Percentiles rank a stretch among this genome's conserved stretches.
Conservation (phyloP, 148 eudicot species). For the Drosera capensis region DNA sequence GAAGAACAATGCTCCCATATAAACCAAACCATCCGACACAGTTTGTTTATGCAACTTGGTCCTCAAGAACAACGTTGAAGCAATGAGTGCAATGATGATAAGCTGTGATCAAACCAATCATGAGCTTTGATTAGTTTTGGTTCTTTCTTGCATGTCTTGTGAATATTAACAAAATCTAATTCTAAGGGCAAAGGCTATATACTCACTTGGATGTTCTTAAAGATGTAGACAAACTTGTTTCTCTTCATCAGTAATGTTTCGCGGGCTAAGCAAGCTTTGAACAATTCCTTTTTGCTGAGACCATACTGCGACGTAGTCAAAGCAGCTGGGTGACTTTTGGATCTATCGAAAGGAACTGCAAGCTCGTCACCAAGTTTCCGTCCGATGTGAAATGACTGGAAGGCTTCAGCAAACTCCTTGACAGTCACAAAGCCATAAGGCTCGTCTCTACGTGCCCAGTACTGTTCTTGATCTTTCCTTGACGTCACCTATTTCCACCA, state of each 20-base stretch:
- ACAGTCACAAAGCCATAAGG: background rate
- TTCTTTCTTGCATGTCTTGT: no score
- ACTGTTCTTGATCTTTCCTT: slow-evolving; percentile 8
- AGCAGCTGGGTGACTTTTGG: slow-evolving; percentile 3
- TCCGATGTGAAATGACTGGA: slow-evolving; percentile 3
- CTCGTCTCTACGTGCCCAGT: slow-evolving; percentile 3
- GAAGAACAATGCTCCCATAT: slow-evolving; percentile 16
- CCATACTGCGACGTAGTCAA: slow-evolving; percentile 4
- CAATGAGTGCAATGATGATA: slow-evolving; percentile 5
- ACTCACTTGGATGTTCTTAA: slow-evolving; percentile 11
- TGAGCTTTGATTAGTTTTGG: background rate
- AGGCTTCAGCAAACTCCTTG: slow-evolving; percentile 4
- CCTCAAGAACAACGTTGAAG: slow-evolving; percentile 14
- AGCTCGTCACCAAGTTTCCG: background rate
- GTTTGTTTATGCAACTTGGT: slow-evolving; percentile 9
- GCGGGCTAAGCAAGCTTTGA: slow-evolving; percentile 7
- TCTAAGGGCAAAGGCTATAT: background rate
- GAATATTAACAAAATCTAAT: no score
- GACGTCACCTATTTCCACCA: slow-evolving; percentile 3
- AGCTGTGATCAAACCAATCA: slow-evolving; percentile 5
- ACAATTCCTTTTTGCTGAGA: background rate
- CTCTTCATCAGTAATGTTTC: slow-evolving; percentile 13
- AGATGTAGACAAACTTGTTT: slow-evolving; percentile 13
- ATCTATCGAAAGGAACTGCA: slow-evolving; percentile 2
- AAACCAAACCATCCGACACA: slow-evolving; percentile 7